phyloP scores from a whole-genome alignment of 1,284 basidiomycete species.

The Sporisorium graminicola region DNA sequence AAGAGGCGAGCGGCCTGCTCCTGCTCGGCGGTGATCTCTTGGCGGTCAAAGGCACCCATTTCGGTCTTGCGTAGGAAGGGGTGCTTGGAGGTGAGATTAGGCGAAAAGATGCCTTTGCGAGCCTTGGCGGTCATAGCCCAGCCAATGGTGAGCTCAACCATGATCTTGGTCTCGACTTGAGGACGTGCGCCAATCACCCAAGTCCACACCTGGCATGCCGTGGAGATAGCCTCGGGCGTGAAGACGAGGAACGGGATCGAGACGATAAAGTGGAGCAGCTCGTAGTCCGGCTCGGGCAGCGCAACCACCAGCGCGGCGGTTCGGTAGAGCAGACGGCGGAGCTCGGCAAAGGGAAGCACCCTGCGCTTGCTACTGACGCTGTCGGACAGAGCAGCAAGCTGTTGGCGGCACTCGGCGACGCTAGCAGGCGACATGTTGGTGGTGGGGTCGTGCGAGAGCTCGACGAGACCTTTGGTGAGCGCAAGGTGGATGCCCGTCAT shows the following conservation, averaged over 20 bases:
- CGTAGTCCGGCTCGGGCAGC: slow-evolving; percentile 77
- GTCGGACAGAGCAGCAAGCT: slow-evolving; percentile 78
- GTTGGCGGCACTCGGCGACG: slow-evolving; percentile 77
- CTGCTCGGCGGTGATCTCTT: slow-evolving; percentile 81
- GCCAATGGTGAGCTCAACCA: slow-evolving; percentile 86
- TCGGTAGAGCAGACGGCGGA: slow-evolving; percentile 87
- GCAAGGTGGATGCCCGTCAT: slow-evolving; percentile 82
- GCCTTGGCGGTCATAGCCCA: slow-evolving; percentile 90
- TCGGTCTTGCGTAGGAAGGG: slow-evolving; percentile 88
- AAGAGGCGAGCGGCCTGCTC: slow-evolving; percentile 79
- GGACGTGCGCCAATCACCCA: slow-evolving; percentile 93
- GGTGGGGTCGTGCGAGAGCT: slow-evolving; percentile 76
- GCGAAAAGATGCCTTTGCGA: slow-evolving; percentile 69
- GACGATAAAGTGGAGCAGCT: slow-evolving; percentile 88
- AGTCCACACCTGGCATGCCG: slow-evolving; percentile 94
- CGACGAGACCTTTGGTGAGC: slow-evolving; percentile 72
- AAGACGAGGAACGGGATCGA: slow-evolving; percentile 89
- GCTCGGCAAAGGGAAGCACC: slow-evolving; percentile 73
- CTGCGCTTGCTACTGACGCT: slow-evolving; percentile 68
- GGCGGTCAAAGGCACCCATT: slow-evolving; percentile 91
- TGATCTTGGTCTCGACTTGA: slow-evolving; percentile 79
- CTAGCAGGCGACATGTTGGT: slow-evolving; percentile 74
- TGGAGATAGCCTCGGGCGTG: slow-evolving; percentile 84
- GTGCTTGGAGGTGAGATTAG: slow-evolving; percentile 77
- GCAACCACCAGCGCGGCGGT: slow-evolving; percentile 75